Percentiles rank a stretch among this genome's conserved stretches.
These are phyloP conservation scores for Pseudogymnoascus pannorum DNA, from an alignment of 2,329 filamentous ascomycete species.

Conservation along the genomic window DNA sequence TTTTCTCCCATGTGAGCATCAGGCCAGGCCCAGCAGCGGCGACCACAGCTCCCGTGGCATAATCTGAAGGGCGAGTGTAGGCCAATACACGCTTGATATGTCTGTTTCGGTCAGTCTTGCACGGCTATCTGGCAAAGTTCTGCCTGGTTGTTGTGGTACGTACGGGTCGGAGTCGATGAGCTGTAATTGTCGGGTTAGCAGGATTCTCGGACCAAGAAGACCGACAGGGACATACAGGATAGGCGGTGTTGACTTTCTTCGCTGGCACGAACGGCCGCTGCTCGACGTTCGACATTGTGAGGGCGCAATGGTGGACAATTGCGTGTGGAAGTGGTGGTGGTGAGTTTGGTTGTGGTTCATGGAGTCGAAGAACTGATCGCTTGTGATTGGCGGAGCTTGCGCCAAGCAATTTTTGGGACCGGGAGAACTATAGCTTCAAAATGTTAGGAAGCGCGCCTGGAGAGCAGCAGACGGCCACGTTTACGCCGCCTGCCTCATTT, in stretches of 20 bases:
- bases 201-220: constrained; percentile 9
- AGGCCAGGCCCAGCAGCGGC: constrained; percentile 66
- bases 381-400: constrained; percentile 5
- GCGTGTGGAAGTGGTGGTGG: background rate
- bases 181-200: constrained; percentile 45
- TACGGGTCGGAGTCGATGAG: constrained; percentile 99
- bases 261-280: constrained; percentile 55
- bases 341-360: constrained; percentile 5
- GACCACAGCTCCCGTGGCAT: constrained; percentile 59
- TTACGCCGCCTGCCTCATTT: background rate
- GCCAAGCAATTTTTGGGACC: constrained; percentile 10
- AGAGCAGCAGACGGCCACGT: constrained; percentile 1
- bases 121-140: background rate
- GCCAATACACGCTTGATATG: constrained; percentile 84
- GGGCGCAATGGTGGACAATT: constrained; percentile 17
- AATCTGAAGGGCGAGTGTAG: constrained; percentile 84
- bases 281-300: constrained; percentile 30
- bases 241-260: constrained; percentile 75
- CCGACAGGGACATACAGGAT: constrained; percentile 59
- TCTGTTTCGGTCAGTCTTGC: constrained; percentile 40
- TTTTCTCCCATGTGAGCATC: constrained; percentile 72
- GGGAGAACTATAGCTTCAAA: constrained; percentile 9
- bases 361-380: constrained; percentile 9
- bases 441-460: constrained; percentile 3
- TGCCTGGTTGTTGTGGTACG: constrained; percentile 30